A percentile compares a stretch with the other conserved stretches of the same genome.
Conservation (phyloP, 2,329 filamentous ascomycete genomes). For the Ceratocystis cubensis region DNA sequence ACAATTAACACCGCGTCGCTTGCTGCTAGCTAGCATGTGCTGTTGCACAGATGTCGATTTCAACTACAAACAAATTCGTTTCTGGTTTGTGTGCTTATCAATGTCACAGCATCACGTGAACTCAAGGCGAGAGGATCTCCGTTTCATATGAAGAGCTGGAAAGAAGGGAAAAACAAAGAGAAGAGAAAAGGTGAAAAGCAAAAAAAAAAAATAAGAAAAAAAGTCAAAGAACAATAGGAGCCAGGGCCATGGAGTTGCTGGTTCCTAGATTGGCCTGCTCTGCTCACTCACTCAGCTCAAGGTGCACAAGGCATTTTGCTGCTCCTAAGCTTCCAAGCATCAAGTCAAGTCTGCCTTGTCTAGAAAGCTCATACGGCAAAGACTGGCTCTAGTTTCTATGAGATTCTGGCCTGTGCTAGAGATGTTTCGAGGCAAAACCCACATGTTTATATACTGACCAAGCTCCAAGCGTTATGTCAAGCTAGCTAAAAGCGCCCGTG, state of each 20-base stretch:
- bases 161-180: too few relatives aligned
- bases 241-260: too few relatives aligned
- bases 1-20: neutral
- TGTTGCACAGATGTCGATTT: neutral
- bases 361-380: neutral
- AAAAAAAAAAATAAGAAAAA: too few relatives aligned
- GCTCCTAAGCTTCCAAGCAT: neutral
- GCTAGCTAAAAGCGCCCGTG: neutral
- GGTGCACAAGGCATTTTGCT: neutral
- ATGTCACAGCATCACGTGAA: neutral
- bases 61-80: neutral
- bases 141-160: neutral
- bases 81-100: neutral
- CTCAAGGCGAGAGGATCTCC: neutral
- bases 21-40: neutral
- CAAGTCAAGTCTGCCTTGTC: neutral
- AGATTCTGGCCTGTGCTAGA: neutral
- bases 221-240: too few relatives aligned
- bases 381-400: neutral
- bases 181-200: too few relatives aligned
- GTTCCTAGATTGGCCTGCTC: too few relatives aligned
- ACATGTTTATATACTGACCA: neutral
- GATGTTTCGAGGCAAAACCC: neutral
- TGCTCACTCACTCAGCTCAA: neutral
- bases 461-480: neutral